phyloP scores from a whole-genome alignment of 306 rosid genomes.

The Leucaena leucocephala region DNA sequence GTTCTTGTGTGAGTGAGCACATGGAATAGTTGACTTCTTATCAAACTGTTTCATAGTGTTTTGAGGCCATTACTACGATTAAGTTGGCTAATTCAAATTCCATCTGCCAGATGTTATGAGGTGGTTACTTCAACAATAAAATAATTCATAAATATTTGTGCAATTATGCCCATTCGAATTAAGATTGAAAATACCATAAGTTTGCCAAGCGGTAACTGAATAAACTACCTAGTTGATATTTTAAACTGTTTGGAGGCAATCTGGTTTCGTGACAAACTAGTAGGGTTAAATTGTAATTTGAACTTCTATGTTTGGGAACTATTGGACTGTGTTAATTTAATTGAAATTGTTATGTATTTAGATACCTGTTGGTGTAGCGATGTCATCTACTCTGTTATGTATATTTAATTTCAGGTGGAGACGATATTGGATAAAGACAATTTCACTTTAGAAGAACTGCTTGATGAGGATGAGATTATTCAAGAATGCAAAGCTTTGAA shows the following conservation, averaged over 20 bases:
- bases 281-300: background rate
- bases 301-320: background rate
- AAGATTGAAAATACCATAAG: background rate
- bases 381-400: slow-evolving; percentile 17
- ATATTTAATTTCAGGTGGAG: slow-evolving; percentile 80
- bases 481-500: slow-evolving; percentile 99
- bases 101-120: background rate
- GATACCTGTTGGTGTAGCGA: background rate
- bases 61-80: background rate
- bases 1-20: background rate
- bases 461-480: slow-evolving; percentile 96
- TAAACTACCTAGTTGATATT: background rate
- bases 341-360: slow-evolving; percentile 22
- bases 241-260: background rate
- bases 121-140: background rate
- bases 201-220: background rate
- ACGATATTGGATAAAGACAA: slow-evolving; percentile 91
- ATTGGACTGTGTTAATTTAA: background rate
- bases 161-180: background rate
- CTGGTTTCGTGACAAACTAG: background rate
- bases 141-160: background rate
- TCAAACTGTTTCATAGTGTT: background rate
- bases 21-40: background rate
- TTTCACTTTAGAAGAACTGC: slow-evolving; percentile 89
- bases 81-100: slow-evolving; percentile 4